Conservation (phyloP, 441 rosid genomes). For the Syzygium malaccense region DNA sequence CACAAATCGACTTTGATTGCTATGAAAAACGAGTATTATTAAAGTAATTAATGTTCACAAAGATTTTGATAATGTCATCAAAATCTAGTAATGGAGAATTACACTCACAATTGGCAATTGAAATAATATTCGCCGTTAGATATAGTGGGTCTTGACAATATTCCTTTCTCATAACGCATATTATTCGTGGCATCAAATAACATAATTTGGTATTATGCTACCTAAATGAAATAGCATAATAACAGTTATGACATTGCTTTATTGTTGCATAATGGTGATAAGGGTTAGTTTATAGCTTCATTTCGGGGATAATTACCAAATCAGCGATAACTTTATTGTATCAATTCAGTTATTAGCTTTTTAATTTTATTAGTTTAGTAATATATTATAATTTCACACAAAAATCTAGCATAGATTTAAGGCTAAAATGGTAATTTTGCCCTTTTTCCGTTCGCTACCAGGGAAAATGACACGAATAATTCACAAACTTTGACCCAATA, state of each 20-base stretch:
- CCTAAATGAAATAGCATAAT: neutral
- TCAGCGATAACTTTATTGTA: accelerated
- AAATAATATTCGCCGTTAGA: neutral
- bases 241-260: accelerated
- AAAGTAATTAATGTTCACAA: neutral
- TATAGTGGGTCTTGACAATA: neutral
- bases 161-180: neutral
- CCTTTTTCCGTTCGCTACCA: neutral
- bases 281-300: neutral
- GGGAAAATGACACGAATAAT: too few relatives aligned
- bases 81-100: neutral
- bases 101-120: neutral
- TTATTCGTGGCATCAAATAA: neutral
- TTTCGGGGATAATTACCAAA: neutral
- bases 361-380: neutral
- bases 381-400: neutral
- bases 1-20: neutral
- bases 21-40: neutral
- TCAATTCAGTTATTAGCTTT: accelerated
- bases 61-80: neutral
- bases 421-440: neutral
- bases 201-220: neutral
- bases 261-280: neutral
- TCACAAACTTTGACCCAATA: too few relatives aligned
- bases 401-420: accelerated